Evolutionary conservation across 371 early-diverging fungal genomes (phyloP).

Genomic region (Syncephalastrum sp.): DNA sequence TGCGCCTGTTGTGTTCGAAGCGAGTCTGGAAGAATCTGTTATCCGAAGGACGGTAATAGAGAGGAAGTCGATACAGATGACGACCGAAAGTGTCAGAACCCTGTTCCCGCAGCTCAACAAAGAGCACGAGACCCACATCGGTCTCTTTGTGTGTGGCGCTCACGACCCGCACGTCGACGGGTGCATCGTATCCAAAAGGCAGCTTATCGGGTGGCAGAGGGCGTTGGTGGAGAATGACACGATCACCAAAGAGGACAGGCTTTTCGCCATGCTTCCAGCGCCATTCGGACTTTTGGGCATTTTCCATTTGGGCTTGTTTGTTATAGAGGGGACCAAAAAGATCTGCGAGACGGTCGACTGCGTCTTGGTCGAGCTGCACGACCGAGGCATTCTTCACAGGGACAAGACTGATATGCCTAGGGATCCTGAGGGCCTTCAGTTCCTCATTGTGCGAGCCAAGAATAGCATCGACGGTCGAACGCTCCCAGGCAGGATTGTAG

Average conservation of each 20-base stretch:
- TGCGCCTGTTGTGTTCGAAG: background rate
- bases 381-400: conserved; percentile 18
- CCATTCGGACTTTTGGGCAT: background rate
- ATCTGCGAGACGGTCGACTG: conserved; percentile 3
- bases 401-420: background rate
- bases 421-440: background rate
- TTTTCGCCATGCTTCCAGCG: conserved; percentile 16
- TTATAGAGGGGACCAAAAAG: conserved; percentile 12
- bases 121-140: conserved; percentile 4
- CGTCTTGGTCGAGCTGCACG: conserved; percentile 8
- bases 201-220: conserved; percentile 1
- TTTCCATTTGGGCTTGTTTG: background rate
- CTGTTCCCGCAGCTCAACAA: background rate
- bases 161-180: conserved; percentile 12
- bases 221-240: conserved; percentile 16
- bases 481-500: conserved; percentile 52
- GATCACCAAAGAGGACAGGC: conserved; percentile 26
- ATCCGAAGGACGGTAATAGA: conserved; percentile 31
- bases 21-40: conserved; percentile 3
- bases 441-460: conserved; percentile 39
- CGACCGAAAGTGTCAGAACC: background rate
- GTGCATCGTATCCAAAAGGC: conserved; percentile 12
- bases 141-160: background rate
- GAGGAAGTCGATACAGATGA: conserved; percentile 12
- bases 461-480: conserved; percentile 36